Base-by-base conservation (phyloP, 768 basidiomycete species). In the Aureoboletus auriporus region DNA sequence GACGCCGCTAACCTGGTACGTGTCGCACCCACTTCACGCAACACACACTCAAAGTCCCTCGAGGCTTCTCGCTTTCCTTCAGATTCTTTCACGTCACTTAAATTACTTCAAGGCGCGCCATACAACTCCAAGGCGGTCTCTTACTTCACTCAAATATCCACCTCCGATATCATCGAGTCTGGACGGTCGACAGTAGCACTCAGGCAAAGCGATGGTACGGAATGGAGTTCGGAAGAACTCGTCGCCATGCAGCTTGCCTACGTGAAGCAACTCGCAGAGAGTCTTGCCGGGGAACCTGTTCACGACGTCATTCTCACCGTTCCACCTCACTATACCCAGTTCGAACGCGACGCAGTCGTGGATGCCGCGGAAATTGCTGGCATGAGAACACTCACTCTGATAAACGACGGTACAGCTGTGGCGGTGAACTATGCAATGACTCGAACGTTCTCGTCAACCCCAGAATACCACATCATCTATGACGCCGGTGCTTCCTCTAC, bases 341-440 rank as follows among this genome's bases (percentile, higher is more conserved):
- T 84, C 60, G 92, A 99, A 64, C 83, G 94, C 11, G 88, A 93
- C 67, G 89, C 95, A 2, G 79, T 98, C 34, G 81, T 83, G 27
- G 95, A 97, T 66, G 93, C 95, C 13, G 78, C 93, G 31, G 95
- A 96, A 61, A 82, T 98, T 39, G 83, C 93, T 13, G 96, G 94
- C 3, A 70, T 99, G 39, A 80, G 79, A 26, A 84, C 87, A 1
- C 72, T 97, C 29, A 84, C 89, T 0, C 75, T 98, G 50, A 80
- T 99, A 45, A 88, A 93, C 57, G 96, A 99, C 58, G 95, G 95
- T 26, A 83, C 90, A 0, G 91, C 93, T 2, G 86, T 94, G n/a
- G 96, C 93, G 12, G 78, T 98, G 57, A 99, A 99, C 72, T 99
- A 90, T 62, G 96, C 96, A 37, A 96, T 98, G 93, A 93, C 93